Evolutionary conservation across 1,284 basidiomycete species (phyloP).

Genomic region (Pascua sp.): DNA sequence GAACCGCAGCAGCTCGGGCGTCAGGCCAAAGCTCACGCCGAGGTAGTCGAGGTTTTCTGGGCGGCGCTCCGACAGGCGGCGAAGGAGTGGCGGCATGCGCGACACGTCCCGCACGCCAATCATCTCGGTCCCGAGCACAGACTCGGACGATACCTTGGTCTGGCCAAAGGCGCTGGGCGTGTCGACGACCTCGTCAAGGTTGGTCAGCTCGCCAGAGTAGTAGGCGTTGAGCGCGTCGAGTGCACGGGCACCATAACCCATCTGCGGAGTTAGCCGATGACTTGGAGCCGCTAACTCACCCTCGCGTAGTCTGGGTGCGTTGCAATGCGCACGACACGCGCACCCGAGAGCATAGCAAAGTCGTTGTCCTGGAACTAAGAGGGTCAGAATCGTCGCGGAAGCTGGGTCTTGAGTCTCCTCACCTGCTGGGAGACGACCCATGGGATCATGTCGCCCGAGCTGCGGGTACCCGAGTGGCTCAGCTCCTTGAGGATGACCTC

Average conservation of each 20-base stretch:
- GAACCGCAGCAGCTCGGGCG: conserved; percentile 83
- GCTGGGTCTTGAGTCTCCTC: no score
- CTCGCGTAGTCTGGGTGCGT: conserved; percentile 94
- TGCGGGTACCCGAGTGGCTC: conserved; percentile 52
- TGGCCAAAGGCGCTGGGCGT: conserved; percentile 1
- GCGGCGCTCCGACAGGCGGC: conserved; percentile 82
- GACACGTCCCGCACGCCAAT: conserved; percentile 69
- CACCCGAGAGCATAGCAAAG: conserved; percentile 89
- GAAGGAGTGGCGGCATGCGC: conserved; percentile 88
- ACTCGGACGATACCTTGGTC: conserved; percentile 29
- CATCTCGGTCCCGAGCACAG: conserved; percentile 65
- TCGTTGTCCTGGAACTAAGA: conserved; percentile 80
- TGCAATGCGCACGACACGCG: conserved; percentile 87
- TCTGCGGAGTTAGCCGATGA: conserved; percentile 53
- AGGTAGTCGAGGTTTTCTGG: conserved; percentile 92
- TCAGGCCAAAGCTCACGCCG: conserved; percentile 94
- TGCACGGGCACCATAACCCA: conserved; percentile 96
- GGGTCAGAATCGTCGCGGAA: no score
- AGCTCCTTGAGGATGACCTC: conserved; percentile 82
- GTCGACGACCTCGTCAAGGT: conserved; percentile 65
- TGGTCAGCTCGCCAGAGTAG: conserved; percentile 89
- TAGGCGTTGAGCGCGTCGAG: conserved; percentile 82
- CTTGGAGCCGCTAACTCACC: conserved; percentile 89
- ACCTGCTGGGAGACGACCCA: conserved; percentile 82
- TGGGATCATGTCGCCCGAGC: conserved; percentile 93